phyloP scores from a whole-genome alignment of 2,329 filamentous ascomycete species.

The Thyridium curvatum region DNA sequence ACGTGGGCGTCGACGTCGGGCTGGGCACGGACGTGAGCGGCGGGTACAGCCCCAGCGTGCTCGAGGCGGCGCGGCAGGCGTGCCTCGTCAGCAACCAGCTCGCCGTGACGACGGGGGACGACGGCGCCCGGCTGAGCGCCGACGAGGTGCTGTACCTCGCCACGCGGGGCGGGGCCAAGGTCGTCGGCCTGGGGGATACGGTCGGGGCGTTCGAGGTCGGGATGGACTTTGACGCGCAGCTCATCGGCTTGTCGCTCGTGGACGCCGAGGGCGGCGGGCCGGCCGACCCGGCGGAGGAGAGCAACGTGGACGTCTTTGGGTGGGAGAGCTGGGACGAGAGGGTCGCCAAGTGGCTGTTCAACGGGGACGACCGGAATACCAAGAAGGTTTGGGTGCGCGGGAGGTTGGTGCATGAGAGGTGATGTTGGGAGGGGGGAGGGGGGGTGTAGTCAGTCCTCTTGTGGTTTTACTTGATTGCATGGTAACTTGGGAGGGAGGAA shows the following conservation, averaged over 20 bases:
- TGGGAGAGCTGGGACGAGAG: slow-evolving; percentile 84
- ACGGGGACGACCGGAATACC: slow-evolving; percentile 88
- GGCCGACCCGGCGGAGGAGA: slow-evolving; percentile 37
- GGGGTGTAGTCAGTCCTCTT: neutral
- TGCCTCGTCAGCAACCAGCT: slow-evolving; percentile 70
- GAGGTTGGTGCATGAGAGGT: slow-evolving; percentile 63
- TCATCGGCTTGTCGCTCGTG: slow-evolving; percentile 58
- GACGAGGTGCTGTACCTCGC: slow-evolving; percentile 83
- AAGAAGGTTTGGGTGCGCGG: slow-evolving; percentile 85
- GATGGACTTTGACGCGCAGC: slow-evolving; percentile 86
- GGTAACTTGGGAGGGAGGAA: neutral
- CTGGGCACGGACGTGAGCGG: slow-evolving; percentile 89
- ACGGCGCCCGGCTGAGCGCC: slow-evolving; percentile 64
- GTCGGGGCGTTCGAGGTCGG: slow-evolving; percentile 81
- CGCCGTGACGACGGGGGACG: slow-evolving; percentile 43
- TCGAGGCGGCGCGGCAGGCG: slow-evolving; percentile 79
- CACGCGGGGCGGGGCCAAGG: slow-evolving; percentile 78
- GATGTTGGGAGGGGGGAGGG: slow-evolving; percentile 6
- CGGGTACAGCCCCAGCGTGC: slow-evolving; percentile 74
- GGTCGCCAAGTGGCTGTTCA: slow-evolving; percentile 91
- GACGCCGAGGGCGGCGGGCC: slow-evolving; percentile 29
- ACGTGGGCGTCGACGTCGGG: slow-evolving; percentile 71
- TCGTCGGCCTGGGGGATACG: slow-evolving; percentile 64
- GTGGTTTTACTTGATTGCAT: neutral
- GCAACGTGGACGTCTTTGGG: slow-evolving; percentile 82